Percentiles rank a stretch among this genome's conserved stretches.
phyloP scores from a whole-genome alignment of 106 monocot genomes.

The Cymbidium sinense region DNA sequence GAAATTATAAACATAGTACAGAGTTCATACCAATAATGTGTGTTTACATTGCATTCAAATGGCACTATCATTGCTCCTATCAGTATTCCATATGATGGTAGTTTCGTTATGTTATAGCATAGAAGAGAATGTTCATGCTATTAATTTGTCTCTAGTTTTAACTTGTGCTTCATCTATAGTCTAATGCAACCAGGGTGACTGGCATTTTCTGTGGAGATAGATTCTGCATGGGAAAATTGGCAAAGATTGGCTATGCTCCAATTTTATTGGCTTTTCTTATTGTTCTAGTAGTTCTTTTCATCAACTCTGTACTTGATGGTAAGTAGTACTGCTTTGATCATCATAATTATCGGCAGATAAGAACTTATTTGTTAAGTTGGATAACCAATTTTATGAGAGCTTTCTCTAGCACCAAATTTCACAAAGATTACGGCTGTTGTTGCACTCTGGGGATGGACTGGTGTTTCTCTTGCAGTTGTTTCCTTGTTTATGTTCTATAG shows the following conservation, averaged over 20 bases:
- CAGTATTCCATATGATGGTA: not conserved
- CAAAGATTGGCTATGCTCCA: constrained; percentile 71
- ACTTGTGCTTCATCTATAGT: constrained; percentile 30
- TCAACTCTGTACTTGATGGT: constrained; percentile 78
- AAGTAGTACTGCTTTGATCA: constrained; percentile 17
- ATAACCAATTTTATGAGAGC: constrained; percentile 4
- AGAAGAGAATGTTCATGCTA: not conserved
- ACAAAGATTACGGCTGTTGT: constrained; percentile 64
- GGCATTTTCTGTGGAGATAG: constrained; percentile 38
- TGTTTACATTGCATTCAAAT: not conserved
- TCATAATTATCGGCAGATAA: constrained; percentile 3
- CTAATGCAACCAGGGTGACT: constrained; percentile 47
- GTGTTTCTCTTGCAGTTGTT: constrained; percentile 58
- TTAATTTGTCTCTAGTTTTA: not conserved
- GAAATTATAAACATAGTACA: not conserved
- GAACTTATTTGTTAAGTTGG: not conserved
- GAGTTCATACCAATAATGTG: not conserved
- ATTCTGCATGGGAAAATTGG: constrained; percentile 38
- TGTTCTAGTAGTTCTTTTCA: constrained; percentile 55
- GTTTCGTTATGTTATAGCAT: not conserved
- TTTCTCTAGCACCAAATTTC: constrained; percentile 63
- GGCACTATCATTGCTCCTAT: not conserved
- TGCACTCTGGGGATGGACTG: constrained; percentile 83
- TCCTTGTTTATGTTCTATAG: constrained; percentile 77
- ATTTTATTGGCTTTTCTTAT: constrained; percentile 47